Evolutionary conservation across 192 early-diverging fungal genomes (phyloP).

Genomic region (Rhizoclosmatium sp.): DNA sequence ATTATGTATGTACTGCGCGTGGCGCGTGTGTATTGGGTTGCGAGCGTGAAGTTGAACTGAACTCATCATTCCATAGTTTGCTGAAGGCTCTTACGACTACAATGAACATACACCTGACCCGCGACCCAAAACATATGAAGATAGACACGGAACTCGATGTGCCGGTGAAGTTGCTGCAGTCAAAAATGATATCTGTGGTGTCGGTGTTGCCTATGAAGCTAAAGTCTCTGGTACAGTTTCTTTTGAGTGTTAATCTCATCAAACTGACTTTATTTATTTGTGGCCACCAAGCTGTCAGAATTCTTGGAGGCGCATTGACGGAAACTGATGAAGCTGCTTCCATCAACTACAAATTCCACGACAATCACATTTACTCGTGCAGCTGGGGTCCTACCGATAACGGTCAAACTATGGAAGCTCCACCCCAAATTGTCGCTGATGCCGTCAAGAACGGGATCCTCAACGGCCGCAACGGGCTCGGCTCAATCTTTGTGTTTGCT

Average conservation of each 20-base stretch:
- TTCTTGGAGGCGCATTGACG: constrained; percentile 88
- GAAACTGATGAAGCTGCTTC: constrained; percentile 92
- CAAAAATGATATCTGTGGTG: constrained; percentile 90
- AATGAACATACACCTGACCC: constrained; percentile 83
- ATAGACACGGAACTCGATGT: constrained; percentile 96
- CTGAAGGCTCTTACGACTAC: constrained; percentile 93
- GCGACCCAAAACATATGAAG: constrained; percentile 75
- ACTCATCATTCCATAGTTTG: constrained; percentile 56
- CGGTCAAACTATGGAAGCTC: constrained; percentile 85
- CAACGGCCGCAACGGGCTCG: constrained; percentile 83
- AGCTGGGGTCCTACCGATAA: constrained; percentile 95
- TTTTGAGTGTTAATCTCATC: constrained; percentile 10
- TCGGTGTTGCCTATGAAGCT: constrained; percentile 91
- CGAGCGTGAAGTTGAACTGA: constrained; percentile 19
- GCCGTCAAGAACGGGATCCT: constrained; percentile 88
- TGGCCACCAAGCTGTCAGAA: constrained; percentile 70
- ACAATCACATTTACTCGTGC: constrained; percentile 96
- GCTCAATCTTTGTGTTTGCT: constrained; percentile 93
- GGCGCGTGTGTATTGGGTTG: not conserved
- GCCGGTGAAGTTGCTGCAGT: constrained; percentile 96
- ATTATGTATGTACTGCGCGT: constrained; percentile 75
- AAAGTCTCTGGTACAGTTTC: constrained; percentile 75
- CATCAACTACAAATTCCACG: constrained; percentile 86
- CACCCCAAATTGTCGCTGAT: constrained; percentile 77
- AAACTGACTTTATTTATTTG: not conserved